Evolutionary conservation across 495 filamentous ascomycete species (phyloP), one percentile per base, ranked within the genome.

Genomic region (Rusavskia elegans): DNA sequence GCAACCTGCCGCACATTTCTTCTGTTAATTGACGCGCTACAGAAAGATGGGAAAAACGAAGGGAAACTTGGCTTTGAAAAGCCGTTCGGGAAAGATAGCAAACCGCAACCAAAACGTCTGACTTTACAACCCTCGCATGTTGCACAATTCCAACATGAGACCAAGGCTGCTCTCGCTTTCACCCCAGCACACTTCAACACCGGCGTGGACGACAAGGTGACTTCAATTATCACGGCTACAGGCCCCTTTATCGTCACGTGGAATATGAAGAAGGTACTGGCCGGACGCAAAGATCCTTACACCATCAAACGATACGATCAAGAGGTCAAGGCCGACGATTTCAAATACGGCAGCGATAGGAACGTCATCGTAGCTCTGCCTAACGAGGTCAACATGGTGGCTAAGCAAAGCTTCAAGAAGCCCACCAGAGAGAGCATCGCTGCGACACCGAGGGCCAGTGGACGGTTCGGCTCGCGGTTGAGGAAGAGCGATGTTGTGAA

Each of bases 31-130:
- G 92, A 98, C 61, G 77, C 88, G 0, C 63, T 90, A 37, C 93
- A 98, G 60, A 87, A 93, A 60, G 78, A 83, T 0, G 93, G 92
- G 59, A 97, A 94, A 72, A 94, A 97, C 56, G 87, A 89, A 58
- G 93, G 93, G 61, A 96, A 97, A 68, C 84, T 98, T 44, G 92
- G 92, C 16, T 98, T 98, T 61, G 89, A 98, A 68, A 88, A 84
- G 58, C 74, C 89, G 0, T 98, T 98, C 57, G 83, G 81, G 3
- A 93, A 94, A 59, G 89, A 96, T 60, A 74, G 78, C 2, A 98
- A 98, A 66, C 92, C 92, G 3, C 87, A 93, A 59, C 92, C 92
- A 41, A 83, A 89, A 27, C 89, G 92, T 57, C 80, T 98, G 13
- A 87, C 82, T 30, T 70, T 98, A 17, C 85, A 82, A 45, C 93